Evolutionary conservation across 2,329 filamentous ascomycete species (phyloP).

Genomic region (Fusarium kyushuense): DNA sequence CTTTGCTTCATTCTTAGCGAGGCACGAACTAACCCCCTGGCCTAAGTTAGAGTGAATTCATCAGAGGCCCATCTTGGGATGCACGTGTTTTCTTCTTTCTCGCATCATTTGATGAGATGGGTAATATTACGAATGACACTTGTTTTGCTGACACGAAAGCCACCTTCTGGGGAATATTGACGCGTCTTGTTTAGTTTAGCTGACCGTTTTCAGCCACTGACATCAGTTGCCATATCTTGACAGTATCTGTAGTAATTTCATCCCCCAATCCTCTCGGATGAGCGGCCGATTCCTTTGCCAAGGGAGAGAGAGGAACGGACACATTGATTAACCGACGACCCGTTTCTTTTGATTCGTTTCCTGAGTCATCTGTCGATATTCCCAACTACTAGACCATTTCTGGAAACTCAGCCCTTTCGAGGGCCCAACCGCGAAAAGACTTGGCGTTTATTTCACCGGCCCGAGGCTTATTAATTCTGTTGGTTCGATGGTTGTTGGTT

Average conservation of each 20-base stretch:
- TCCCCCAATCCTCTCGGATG: neutral
- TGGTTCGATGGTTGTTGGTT: neutral
- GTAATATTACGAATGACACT: constrained; percentile 15
- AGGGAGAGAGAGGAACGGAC: neutral
- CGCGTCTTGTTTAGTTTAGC: neutral
- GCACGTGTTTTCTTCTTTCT: constrained; percentile 3
- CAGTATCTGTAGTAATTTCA: neutral
- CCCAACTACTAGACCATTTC: constrained; percentile 7
- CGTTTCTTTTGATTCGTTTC: neutral
- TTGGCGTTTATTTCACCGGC: constrained; percentile 11
- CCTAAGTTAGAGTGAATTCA: constrained; percentile 18
- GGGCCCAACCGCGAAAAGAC: constrained; percentile 1
- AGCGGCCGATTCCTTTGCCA: neutral
- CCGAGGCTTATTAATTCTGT: constrained; percentile 1
- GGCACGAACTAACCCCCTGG: constrained; percentile 14
- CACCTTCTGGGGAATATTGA: neutral
- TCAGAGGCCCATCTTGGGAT: neutral
- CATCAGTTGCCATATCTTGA: neutral
- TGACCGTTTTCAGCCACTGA: constrained; percentile 16
- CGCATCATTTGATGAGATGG: constrained; percentile 6
- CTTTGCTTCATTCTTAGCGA: neutral
- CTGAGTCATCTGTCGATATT: constrained; percentile 6
- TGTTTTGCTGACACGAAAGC: neutral
- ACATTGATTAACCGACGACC: constrained; percentile 9
- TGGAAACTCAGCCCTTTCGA: constrained; percentile 18